A percentile compares a stretch with the other conserved stretches of the same genome.
phyloP scores from a whole-genome alignment of 208 protist species.

The Strigomonas galati region DNA sequence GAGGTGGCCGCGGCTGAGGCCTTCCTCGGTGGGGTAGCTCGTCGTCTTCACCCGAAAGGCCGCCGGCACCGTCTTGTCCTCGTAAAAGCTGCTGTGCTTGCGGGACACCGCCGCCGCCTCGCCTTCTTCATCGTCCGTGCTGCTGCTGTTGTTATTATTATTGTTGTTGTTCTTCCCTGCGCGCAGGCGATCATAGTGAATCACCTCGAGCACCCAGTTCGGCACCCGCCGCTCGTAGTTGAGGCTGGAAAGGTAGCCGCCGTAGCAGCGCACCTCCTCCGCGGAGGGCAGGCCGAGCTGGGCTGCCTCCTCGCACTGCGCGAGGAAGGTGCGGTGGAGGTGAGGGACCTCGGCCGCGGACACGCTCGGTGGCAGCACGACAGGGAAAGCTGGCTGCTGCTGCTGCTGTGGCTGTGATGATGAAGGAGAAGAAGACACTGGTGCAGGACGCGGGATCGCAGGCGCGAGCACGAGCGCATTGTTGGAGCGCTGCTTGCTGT shows the following conservation, averaged over 20 bases:
- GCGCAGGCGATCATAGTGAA: conserved; percentile 26
- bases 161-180: conserved; percentile 14
- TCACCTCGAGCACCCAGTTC: conserved; percentile 77
- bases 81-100: conserved; percentile 58
- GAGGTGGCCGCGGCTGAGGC: conserved; percentile 80
- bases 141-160: conserved; percentile 7
- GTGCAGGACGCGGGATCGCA: conserved; percentile 1
- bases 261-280: conserved; percentile 57
- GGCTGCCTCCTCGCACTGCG: conserved; percentile 33
- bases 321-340: conserved; percentile 20
- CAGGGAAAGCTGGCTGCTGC: conserved; percentile 12
- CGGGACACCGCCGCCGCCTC: conserved; percentile 25
- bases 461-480: conserved; percentile 16
- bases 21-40: conserved; percentile 40
- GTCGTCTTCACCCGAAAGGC: conserved; percentile 57
- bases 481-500: neutral
- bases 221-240: conserved; percentile 79
- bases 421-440: neutral
- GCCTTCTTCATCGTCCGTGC: too few relatives aligned
- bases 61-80: conserved; percentile 48
- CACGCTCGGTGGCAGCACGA: conserved; percentile 33
- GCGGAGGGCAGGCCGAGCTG: conserved; percentile 47
- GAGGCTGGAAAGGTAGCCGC: conserved; percentile 69
- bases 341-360: neutral
- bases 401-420: too few relatives aligned